A percentile compares a stretch with the other conserved stretches of the same genome.
phyloP scores from a whole-genome alignment of 164 flowering plant genomes.

The Liquidambar formosana region DNA sequence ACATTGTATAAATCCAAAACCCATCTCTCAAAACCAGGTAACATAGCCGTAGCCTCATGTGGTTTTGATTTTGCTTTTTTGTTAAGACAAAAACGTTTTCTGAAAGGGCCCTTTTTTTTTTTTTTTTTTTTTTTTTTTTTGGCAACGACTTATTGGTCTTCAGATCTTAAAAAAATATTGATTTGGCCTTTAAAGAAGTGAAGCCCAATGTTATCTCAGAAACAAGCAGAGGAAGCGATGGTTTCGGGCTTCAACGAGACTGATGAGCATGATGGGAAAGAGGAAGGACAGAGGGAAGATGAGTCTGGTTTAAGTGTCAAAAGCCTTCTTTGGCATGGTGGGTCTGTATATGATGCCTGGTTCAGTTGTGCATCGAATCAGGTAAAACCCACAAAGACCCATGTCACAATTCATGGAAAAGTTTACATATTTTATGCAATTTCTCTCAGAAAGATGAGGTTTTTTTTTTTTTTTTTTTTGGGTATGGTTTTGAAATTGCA shows the following conservation, averaged over 20 bases:
- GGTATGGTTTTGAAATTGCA: constrained; percentile 14
- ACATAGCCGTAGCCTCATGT: no score
- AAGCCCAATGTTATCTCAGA: constrained; percentile 20
- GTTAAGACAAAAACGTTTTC: no score
- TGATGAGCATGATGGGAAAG: constrained; percentile 20
- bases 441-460: no score
- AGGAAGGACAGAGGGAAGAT: constrained; percentile 11
- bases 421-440: no score
- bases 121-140: no score
- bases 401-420: background rate
- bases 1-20: background rate
- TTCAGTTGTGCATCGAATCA: constrained; percentile 77
- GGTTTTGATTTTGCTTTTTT: no score
- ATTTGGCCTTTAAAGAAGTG: background rate
- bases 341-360: constrained; percentile 83
- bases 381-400: constrained; percentile 27
- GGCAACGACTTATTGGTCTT: no score
- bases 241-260: constrained; percentile 24
- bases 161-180: no score
- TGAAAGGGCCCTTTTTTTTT: no score
- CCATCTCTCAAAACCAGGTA: background rate
- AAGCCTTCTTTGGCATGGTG: constrained; percentile 69
- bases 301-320: constrained; percentile 26
- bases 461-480: background rate
- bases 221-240: constrained; percentile 34